These are phyloP conservation scores for Cutaneotrichosporon curvatum DNA, from an alignment of 1,284 basidiomycete species.

Conservation along the genomic window DNA sequence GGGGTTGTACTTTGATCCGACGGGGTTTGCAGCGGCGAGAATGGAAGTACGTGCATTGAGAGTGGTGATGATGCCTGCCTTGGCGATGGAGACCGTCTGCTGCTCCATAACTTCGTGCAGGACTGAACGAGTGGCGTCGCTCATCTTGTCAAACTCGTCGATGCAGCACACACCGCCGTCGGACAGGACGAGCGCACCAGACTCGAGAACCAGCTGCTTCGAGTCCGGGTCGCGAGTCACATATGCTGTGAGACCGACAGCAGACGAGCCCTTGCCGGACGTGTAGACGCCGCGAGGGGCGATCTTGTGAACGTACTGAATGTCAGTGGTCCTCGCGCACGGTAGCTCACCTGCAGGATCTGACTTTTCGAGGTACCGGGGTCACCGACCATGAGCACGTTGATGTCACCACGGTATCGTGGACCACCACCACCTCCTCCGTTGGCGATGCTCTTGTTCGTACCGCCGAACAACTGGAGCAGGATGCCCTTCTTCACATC, in stretches of 20 bases:
- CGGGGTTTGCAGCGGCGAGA: constrained; percentile 92
- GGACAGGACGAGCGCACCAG: constrained; percentile 90
- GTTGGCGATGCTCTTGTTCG: constrained; percentile 86
- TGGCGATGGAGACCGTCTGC: constrained; percentile 99
- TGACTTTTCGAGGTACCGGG: constrained; percentile 97
- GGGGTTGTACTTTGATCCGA: constrained; percentile 90
- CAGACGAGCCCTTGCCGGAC: constrained; percentile 94
- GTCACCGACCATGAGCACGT: constrained; percentile 92
- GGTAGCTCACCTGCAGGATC: constrained; percentile 65
- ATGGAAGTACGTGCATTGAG: constrained; percentile 96
- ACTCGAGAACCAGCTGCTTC: constrained; percentile 90
- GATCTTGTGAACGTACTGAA: constrained; percentile 95
- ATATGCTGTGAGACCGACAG: constrained; percentile 96
- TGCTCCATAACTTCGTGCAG: constrained; percentile 99
- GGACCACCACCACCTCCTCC: constrained; percentile 94
- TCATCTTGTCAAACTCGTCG: constrained; percentile 99
- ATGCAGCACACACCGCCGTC: constrained; percentile 99
- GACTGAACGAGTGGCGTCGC: constrained; percentile 89
- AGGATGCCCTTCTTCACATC: constrained; percentile 98
- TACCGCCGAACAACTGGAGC: constrained; percentile 92
- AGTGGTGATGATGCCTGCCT: constrained; percentile 98
- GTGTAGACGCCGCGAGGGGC: constrained; percentile 95
- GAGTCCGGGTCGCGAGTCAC: constrained; percentile 96
- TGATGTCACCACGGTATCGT: constrained; percentile 94
- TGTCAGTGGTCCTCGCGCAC: background rate